Conservation (phyloP, 306 rosid genomes). For the Corylus heterophylla region DNA sequence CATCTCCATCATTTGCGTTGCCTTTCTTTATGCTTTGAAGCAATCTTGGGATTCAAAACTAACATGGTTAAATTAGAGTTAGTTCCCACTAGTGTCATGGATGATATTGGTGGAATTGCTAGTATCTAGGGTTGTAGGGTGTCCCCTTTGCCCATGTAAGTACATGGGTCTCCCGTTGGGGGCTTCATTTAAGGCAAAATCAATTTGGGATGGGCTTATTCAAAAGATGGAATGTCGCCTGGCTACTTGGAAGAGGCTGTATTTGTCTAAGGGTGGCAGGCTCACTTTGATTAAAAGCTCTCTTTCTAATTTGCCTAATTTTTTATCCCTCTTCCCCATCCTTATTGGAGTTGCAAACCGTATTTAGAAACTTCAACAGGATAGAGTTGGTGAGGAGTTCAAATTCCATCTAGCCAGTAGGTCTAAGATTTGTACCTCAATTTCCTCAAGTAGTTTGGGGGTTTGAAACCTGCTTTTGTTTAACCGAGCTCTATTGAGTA, state of each 20-base stretch:
- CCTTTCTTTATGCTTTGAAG: not conserved
- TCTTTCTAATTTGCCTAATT: not conserved
- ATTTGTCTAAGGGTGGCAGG: not conserved
- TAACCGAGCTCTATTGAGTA: too few relatives aligned
- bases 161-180: not conserved
- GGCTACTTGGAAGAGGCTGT: not conserved
- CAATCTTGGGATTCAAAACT: not conserved
- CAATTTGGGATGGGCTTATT: not conserved
- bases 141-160: not conserved
- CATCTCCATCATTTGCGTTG: not conserved
- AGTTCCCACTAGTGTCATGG: not conserved
- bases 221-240: not conserved
- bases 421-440: too few relatives aligned
- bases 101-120: not conserved
- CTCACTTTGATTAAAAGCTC: not conserved
- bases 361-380: too few relatives aligned
- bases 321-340: not conserved
- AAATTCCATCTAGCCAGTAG: too few relatives aligned
- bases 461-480: too few relatives aligned
- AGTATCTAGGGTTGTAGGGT: not conserved
- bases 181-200: not conserved
- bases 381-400: too few relatives aligned
- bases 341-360: too few relatives aligned
- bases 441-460: too few relatives aligned
- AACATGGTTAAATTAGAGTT: not conserved